Conservation (phyloP, 179 eudicot genomes). For the Silene noctiflora region DNA sequence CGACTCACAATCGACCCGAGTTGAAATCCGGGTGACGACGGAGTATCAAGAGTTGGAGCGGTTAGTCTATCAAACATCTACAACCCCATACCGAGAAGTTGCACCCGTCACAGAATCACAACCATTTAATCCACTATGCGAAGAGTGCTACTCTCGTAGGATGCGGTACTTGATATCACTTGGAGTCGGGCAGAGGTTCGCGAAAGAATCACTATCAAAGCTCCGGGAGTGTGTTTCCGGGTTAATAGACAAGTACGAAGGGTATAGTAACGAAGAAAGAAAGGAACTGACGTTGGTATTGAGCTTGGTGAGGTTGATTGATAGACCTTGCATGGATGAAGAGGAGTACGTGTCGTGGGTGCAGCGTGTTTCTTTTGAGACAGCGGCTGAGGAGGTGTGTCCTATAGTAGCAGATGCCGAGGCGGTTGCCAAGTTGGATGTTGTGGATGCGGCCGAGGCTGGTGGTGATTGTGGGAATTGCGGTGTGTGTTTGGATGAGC, state of each 20-base stretch:
- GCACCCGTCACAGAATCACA: neutral
- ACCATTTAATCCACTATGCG: neutral
- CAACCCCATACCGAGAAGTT: neutral
- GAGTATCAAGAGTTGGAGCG: neutral
- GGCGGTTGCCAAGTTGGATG: neutral
- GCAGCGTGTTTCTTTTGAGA: neutral
- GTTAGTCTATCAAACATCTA: neutral
- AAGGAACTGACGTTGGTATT: neutral
- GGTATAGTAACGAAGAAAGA: neutral
- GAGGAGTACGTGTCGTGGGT: neutral
- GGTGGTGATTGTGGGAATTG: neutral
- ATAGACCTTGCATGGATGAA: neutral
- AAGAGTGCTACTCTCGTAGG: neutral
- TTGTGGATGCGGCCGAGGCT: neutral
- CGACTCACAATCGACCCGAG: neutral
- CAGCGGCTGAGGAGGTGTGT: neutral
- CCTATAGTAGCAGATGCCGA: neutral
- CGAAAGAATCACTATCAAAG: neutral
- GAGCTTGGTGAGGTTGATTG: neutral
- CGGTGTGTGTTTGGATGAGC: conserved; percentile 6
- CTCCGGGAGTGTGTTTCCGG: neutral
- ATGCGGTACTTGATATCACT: neutral
- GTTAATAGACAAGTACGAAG: neutral
- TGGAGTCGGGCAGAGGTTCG: neutral
- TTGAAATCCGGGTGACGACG: neutral